A percentile compares a stretch with the other conserved stretches of the same genome.
Conservation (phyloP, 768 basidiomycete genomes). For the Calocera cornea region DNA sequence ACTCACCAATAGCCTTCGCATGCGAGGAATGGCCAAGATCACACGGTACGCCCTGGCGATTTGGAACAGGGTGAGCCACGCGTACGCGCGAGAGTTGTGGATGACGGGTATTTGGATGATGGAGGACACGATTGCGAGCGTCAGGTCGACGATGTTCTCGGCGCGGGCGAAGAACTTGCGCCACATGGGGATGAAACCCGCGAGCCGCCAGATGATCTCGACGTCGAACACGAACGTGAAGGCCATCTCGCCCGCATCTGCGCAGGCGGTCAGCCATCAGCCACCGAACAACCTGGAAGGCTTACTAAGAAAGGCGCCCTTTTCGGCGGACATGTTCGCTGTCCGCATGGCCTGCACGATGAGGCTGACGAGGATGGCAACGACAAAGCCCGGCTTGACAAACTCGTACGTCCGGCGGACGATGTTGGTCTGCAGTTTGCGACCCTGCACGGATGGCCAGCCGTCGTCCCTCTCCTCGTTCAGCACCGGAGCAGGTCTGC, state of each 20-base stretch:
- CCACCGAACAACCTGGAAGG: not conserved
- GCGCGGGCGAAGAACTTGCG: slow-evolving; percentile 47
- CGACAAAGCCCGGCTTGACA: not conserved
- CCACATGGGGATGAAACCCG: slow-evolving; percentile 69
- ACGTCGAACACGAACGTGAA: slow-evolving; percentile 77
- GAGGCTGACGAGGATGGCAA: slow-evolving; percentile 54
- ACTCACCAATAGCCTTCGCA: slow-evolving; percentile 73
- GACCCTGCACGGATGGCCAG: not conserved
- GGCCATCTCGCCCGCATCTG: slow-evolving; percentile 55
- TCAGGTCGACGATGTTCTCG: slow-evolving; percentile 60
- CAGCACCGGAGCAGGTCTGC: not conserved
- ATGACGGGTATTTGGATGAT: slow-evolving; percentile 79
- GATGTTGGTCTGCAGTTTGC: not conserved
- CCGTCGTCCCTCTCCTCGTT: slow-evolving; percentile 4
- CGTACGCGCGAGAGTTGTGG: slow-evolving; percentile 46
- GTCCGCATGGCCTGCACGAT: slow-evolving; percentile 57
- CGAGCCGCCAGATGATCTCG: slow-evolving; percentile 67
- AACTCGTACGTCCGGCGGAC: slow-evolving; percentile 3
- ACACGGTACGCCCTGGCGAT: slow-evolving; percentile 81
- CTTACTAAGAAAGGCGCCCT: slow-evolving; percentile 15
- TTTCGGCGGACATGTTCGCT: slow-evolving; percentile 31
- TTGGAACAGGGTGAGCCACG: slow-evolving; percentile 85
- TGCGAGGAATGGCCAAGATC: slow-evolving; percentile 76
- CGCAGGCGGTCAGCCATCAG: slow-evolving; percentile 31
- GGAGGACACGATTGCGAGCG: slow-evolving; percentile 58